These are phyloP conservation scores for Pestalotiopsis sp. DNA, from an alignment of 2,329 filamentous ascomycete species.

Conservation along the genomic window DNA sequence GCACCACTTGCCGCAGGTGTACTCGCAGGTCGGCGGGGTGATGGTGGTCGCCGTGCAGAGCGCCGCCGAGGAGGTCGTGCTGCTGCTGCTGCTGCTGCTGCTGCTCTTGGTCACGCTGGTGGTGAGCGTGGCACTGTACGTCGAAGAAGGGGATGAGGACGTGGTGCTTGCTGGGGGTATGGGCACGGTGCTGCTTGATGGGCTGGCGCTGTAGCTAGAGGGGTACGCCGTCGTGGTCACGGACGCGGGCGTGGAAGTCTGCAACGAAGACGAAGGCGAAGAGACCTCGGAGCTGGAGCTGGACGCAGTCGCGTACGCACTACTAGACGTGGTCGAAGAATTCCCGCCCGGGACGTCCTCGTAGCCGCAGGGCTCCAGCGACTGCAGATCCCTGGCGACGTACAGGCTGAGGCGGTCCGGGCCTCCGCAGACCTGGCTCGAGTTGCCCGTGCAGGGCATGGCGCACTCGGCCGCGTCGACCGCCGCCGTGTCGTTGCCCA, in stretches of 20 bases:
- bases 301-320: conserved; percentile 14
- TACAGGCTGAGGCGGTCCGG: conserved; percentile 44
- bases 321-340: conserved; percentile 21
- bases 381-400: conserved; percentile 50
- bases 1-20: conserved; percentile 53
- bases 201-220: background rate
- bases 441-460: conserved; percentile 54
- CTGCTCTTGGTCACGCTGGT: background rate
- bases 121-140: background rate
- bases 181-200: background rate
- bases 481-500: conserved; percentile 48
- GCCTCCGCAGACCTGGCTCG: conserved; percentile 45
- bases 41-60: conserved; percentile 51
- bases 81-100: conserved; percentile 23
- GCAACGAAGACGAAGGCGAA: background rate
- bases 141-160: background rate
- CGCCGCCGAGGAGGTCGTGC: conserved; percentile 38
- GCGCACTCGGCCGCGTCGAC: conserved; percentile 45
- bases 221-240: background rate
- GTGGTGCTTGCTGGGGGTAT: background rate
- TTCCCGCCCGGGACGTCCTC: conserved; percentile 16
- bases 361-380: conserved; percentile 51
- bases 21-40: conserved; percentile 53
- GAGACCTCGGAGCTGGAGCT: background rate
- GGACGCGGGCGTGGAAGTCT: background rate